Percentiles rank a stretch among this genome's conserved stretches.
Evolutionary conservation across 306 rosid species (phyloP).

Genomic region (Cercis canadensis): DNA sequence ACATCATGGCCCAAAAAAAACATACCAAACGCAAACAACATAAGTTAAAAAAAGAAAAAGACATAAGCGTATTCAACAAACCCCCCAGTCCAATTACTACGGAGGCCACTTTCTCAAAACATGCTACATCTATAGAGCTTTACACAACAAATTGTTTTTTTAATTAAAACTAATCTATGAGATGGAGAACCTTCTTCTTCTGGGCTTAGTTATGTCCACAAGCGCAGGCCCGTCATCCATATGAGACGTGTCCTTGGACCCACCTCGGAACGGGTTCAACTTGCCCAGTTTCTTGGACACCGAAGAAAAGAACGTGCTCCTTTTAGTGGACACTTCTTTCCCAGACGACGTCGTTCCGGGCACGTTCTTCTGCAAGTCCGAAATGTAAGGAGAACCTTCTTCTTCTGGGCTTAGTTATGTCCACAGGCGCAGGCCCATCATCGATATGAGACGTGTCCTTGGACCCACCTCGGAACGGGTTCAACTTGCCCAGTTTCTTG

Average conservation of each 20-base stretch:
- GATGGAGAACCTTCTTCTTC: constrained; percentile 87
- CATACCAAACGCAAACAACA: too few relatives aligned
- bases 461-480: constrained; percentile 78
- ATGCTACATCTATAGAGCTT: too few relatives aligned
- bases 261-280: constrained; percentile 82
- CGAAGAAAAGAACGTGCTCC: constrained; percentile 67
- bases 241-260: constrained; percentile 73
- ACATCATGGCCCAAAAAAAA: too few relatives aligned
- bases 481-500: constrained; percentile 71
- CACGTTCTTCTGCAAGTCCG: constrained; percentile 58
- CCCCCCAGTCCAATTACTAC: too few relatives aligned
- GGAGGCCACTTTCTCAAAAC: too few relatives aligned
- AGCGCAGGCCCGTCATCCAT: constrained; percentile 48
- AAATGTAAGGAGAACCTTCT: too few relatives aligned
- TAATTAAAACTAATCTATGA: constrained; percentile 40
- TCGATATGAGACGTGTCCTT: constrained; percentile 74
- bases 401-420: constrained; percentile 73
- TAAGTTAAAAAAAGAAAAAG: too few relatives aligned
- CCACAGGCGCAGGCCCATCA: constrained; percentile 43
- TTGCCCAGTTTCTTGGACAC: constrained; percentile 74
- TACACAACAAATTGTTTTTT: too few relatives aligned
- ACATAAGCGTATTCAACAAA: too few relatives aligned
- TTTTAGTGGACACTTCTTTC: constrained; percentile 26
- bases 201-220: constrained; percentile 69
- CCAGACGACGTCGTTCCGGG: constrained; percentile 44